Conservation (phyloP, 495 filamentous ascomycete species). For the Annulohypoxylon bovei region DNA sequence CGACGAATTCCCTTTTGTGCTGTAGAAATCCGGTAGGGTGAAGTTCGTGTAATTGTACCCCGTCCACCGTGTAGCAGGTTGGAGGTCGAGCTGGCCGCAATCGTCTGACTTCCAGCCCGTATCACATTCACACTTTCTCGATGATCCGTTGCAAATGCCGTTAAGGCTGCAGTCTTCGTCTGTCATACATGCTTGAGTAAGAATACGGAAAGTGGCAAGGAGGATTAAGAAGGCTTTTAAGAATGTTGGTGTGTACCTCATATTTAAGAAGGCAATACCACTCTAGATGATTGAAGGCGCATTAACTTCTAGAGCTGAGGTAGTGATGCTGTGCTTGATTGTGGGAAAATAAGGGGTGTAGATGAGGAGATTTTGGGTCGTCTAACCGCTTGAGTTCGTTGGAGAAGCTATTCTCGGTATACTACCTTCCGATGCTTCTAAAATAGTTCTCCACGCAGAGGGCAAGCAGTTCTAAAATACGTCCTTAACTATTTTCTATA, state of each 20-base stretch:
- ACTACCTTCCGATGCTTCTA: not conserved
- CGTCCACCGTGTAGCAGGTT: conserved; percentile 41
- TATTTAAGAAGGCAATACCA: conserved; percentile 33
- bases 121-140: conserved; percentile 47
- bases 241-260: conserved; percentile 58
- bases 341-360: not conserved
- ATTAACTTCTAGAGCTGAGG: not conserved
- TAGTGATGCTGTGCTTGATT: not conserved
- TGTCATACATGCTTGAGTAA: conserved; percentile 33
- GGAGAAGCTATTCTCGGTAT: not conserved
- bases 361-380: conserved; percentile 1
- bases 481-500: too few relatives aligned
- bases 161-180: conserved; percentile 58
- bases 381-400: not conserved
- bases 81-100: conserved; percentile 53
- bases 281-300: not conserved
- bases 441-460: not conserved
- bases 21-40: conserved; percentile 35
- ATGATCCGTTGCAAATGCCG: conserved; percentile 44
- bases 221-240: conserved; percentile 37
- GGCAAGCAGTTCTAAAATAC: not conserved
- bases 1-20: conserved; percentile 48
- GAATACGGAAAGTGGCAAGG: not conserved
- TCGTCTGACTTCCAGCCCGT: conserved; percentile 51
- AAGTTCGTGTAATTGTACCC: conserved; percentile 52